A percentile compares a stretch with the other conserved stretches of the same genome.
These are phyloP conservation scores for Podospora pseudoanserina DNA, from an alignment of 495 filamentous ascomycete genomes.

Conservation along the genomic window DNA sequence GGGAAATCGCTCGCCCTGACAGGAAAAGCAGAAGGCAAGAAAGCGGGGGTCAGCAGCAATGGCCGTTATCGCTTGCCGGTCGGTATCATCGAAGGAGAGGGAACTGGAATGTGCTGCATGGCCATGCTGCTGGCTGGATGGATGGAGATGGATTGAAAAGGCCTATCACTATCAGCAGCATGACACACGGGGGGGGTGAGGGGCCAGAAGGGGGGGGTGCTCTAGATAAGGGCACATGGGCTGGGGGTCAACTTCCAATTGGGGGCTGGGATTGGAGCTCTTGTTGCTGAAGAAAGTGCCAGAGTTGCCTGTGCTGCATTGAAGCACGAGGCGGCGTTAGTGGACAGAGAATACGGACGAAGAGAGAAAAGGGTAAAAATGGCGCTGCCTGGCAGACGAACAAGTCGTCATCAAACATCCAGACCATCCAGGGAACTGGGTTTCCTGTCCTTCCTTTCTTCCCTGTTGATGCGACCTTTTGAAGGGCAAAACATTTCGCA, in stretches of 20 bases:
- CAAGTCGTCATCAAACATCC: background rate
- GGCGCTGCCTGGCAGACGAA: background rate
- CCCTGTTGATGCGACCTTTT: background rate
- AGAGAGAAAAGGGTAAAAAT: slow-evolving; percentile 1
- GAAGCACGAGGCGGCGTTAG: background rate
- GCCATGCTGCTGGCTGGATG: too few species aligned
- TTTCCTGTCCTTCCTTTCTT: too few species aligned
- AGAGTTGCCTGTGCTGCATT: background rate
- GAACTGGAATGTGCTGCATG: background rate
- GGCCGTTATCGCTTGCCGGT: too few species aligned
- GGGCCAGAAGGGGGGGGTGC: background rate
- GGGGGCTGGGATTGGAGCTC: slow-evolving; percentile 1
- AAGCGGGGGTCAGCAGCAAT: background rate
- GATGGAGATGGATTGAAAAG: background rate
- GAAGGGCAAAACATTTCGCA: slow-evolving; percentile 2
- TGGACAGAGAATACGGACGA: background rate
- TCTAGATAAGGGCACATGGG: slow-evolving; percentile 4
- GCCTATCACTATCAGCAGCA: background rate
- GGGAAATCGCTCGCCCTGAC: background rate
- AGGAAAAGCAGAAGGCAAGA: background rate
- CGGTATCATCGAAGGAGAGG: background rate
- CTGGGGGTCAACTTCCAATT: slow-evolving; percentile 11
- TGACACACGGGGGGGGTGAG: background rate
- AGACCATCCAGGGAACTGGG: slow-evolving; percentile 8
- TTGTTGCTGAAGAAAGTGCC: background rate